These are phyloP conservation scores for Epichloe gansuensis DNA, from an alignment of 2,329 filamentous ascomycete species.

Conservation along the genomic window DNA sequence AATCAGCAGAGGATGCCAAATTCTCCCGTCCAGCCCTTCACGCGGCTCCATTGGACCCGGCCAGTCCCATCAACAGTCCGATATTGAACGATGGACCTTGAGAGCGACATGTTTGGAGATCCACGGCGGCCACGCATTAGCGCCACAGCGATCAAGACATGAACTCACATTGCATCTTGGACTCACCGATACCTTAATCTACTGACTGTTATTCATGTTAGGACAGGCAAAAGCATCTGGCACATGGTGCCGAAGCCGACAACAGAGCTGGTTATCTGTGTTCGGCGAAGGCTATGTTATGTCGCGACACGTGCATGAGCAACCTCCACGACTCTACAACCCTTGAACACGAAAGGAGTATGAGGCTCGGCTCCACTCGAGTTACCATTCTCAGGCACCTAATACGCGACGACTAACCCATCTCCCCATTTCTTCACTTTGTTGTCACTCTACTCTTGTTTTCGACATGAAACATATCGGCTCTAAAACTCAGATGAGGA, in stretches of 20 bases:
- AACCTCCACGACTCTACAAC: no score
- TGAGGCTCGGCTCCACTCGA: no score
- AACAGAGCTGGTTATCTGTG: constrained; percentile 4
- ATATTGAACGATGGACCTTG: background rate
- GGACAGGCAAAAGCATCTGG: background rate
- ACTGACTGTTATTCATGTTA: background rate
- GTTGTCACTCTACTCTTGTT: no score
- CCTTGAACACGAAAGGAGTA: no score
- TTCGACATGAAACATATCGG: no score
- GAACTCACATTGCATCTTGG: background rate
- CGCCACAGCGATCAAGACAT: background rate
- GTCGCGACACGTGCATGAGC: background rate
- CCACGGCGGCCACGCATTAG: no score
- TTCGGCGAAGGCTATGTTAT: background rate
- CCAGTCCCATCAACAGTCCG: constrained; percentile 41
- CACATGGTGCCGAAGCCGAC: background rate
- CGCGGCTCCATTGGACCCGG: constrained; percentile 67
- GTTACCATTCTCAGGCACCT: no score
- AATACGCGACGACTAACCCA: no score
- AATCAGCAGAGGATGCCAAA: constrained; percentile 31
- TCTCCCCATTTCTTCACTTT: no score
- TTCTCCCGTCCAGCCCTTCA: constrained; percentile 70
- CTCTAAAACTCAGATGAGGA: no score
- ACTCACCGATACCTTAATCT: background rate
- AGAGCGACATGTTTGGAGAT: background rate